Base-by-base conservation (phyloP, 345 rosid species). In the Turnera subulata region DNA sequence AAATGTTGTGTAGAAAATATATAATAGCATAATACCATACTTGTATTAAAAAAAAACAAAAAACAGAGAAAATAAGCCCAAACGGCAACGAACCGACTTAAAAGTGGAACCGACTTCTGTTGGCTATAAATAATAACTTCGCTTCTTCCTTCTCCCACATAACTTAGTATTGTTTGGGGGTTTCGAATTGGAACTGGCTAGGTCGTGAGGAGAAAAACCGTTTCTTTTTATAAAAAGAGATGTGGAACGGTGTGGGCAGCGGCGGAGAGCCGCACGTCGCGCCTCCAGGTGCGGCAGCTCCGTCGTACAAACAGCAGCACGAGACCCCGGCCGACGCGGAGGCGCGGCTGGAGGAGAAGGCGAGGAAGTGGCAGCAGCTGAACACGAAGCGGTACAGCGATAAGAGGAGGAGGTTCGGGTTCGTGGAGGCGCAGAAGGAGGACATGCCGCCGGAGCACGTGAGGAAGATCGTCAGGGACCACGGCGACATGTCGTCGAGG, bases 391-490 rank as follows among this genome's bases (percentile, higher is more conserved):
- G 99, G 38, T 93, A 93, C 44, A 94, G 97, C 6, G 96, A 88
- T 64, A 91, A 91, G 77, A 68, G 97, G 77, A 68, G 97, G 76
- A 91, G 85, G 89, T 88, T 85, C 43, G 99, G 97, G n/a, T 93
- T 93, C 67, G 99, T 93, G 12, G 99, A 93, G 69, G 79, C 99
- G 29, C 99, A 93, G 88, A 93, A 93, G 79, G 99, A 93, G 80
- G 99, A 93, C 70, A 93, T 93, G 97, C 97, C 99, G 14, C 97
- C 99, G 7, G 99, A 93, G 79, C 99, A 93, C 51, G 99, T 85
- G 21, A 76, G 97, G 76, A 93, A 93, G 80, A 93, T 93, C 58
- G 89, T 89, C 44, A 78, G 99, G 99, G 99, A 94, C 70, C 99
- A 94, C 85, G 99, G 99, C 33, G 99, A 94, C 64, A 94, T 94